Conservation (phyloP, 768 basidiomycete species). For the Russula olivacea region DNA sequence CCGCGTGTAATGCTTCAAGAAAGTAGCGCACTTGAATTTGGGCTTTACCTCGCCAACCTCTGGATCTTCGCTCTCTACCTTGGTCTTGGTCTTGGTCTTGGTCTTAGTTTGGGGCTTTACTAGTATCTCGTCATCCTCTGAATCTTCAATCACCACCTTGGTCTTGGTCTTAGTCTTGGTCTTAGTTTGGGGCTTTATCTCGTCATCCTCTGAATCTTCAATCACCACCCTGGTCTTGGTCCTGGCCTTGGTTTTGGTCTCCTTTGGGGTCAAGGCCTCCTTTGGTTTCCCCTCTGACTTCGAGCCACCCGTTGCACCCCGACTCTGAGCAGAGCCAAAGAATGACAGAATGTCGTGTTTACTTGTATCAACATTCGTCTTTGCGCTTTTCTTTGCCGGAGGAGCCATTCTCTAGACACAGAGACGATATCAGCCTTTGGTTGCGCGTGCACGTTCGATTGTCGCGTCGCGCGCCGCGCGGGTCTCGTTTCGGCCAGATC, state of each 20-base stretch:
- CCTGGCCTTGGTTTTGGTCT: too few species aligned
- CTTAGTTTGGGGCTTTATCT: slow-evolving; percentile 32
- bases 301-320: neutral
- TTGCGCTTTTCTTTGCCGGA: slow-evolving; percentile 7
- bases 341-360: slow-evolving; percentile 14
- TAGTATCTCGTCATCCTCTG: slow-evolving; percentile 26
- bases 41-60: slow-evolving; percentile 31
- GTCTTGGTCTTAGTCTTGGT: too few species aligned
- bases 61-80: slow-evolving; percentile 17
- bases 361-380: slow-evolving; percentile 1
- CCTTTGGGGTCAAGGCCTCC: slow-evolving; percentile 4
- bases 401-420: slow-evolving; percentile 5
- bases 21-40: slow-evolving; percentile 34
- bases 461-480: slow-evolving; percentile 1
- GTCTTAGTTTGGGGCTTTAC: slow-evolving; percentile 31
- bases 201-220: slow-evolving; percentile 23
- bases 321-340: slow-evolving; percentile 10
- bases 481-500: neutral
- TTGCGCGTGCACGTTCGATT: neutral
- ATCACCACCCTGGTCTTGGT: neutral
- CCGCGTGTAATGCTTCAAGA: neutral
- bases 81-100: slow-evolving; percentile 1
- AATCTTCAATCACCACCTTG: slow-evolving; percentile 11
- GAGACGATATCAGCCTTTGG: too few species aligned
- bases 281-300: slow-evolving; percentile 23